Conservation (phyloP, 2,329 filamentous ascomycete genomes). For the Chaetomium sp. region DNA sequence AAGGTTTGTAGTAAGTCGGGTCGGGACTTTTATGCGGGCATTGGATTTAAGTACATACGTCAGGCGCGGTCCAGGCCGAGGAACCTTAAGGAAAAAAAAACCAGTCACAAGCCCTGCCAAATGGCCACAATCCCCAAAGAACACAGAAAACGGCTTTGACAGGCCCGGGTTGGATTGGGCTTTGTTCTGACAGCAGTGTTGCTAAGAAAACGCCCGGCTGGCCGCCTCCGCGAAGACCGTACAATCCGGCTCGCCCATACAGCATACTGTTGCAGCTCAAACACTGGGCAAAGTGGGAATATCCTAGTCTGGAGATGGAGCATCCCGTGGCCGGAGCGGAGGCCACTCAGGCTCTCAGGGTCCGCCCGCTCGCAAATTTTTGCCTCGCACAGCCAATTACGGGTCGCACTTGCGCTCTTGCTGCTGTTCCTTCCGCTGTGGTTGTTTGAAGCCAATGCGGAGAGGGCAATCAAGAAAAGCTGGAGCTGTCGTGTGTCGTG, state of each 20-base stretch:
- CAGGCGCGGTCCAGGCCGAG: constrained; percentile 1
- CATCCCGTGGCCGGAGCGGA: neutral
- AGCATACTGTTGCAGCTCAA: no score
- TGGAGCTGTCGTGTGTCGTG: no score
- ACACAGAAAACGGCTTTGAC: neutral
- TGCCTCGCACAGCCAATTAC: neutral
- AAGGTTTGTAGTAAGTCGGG: neutral
- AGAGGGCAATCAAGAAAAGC: neutral
- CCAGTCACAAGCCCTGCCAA: neutral
- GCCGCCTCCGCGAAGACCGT: neutral
- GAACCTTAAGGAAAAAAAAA: neutral
- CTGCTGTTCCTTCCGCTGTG: neutral
- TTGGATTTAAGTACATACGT: neutral
- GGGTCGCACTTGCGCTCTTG: no score
- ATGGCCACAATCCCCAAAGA: neutral
- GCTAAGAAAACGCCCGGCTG: neutral
- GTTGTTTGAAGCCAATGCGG: neutral
- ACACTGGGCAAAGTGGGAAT: neutral
- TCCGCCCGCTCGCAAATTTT: neutral
- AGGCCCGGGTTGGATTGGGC: no score
- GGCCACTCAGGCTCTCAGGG: neutral
- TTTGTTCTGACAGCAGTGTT: no score
- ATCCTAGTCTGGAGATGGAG: neutral
- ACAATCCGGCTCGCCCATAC: no score
- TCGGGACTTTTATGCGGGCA: neutral